Conservation (phyloP, 2,329 filamentous ascomycete species). For the Pseudogymnoascus sp. region DNA sequence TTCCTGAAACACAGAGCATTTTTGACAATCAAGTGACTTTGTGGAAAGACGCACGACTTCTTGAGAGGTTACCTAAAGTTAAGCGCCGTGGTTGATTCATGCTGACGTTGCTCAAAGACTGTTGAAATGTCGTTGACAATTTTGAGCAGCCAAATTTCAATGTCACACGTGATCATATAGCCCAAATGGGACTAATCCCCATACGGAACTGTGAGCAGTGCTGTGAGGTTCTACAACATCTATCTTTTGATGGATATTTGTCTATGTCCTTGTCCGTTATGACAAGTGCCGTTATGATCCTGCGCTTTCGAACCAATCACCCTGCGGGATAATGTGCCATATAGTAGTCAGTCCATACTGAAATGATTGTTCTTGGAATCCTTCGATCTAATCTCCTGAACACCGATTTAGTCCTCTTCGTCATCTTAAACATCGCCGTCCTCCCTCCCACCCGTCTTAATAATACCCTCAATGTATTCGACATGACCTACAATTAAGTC, state of each 20-base stretch:
- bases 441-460: neutral
- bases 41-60: neutral
- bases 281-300: neutral
- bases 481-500: slow-evolving; percentile 12
- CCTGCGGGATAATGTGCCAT: neutral
- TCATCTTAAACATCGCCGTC: neutral
- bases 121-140: neutral
- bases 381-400: neutral
- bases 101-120: neutral
- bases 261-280: neutral
- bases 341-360: neutral
- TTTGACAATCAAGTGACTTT: slow-evolving; percentile 6
- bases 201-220: neutral
- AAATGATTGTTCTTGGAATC: neutral
- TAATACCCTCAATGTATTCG: slow-evolving; percentile 11
- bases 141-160: neutral
- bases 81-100: neutral
- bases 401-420: neutral
- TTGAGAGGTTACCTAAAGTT: neutral
- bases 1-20: neutral
- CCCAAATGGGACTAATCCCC: neutral
- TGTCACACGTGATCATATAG: neutral
- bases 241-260: neutral
- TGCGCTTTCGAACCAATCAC: neutral
- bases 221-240: neutral